Evolutionary conservation across 208 protist genomes (phyloP).

Genomic region (Willaertia magna): DNA sequence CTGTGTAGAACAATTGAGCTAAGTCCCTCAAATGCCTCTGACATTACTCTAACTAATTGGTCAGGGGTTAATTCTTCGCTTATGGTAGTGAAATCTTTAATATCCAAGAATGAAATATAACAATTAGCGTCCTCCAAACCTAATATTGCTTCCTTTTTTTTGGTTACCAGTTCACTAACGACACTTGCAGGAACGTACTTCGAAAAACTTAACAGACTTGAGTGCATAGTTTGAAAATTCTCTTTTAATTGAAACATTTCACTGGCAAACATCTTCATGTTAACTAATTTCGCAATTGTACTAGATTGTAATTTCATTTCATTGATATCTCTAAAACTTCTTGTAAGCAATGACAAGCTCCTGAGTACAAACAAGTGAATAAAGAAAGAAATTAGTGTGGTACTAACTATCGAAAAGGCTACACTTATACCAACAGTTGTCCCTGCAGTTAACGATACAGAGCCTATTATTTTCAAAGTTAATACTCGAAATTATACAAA

Average conservation of each 20-base stretch:
- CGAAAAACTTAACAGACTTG: not conserved
- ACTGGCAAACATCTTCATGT: not conserved
- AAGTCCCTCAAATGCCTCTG: not conserved
- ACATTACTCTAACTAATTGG: not conserved
- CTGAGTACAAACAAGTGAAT: too few species aligned
- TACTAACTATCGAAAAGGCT: too few species aligned
- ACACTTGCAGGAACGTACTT: slow-evolving; percentile 1
- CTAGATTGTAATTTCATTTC: not conserved
- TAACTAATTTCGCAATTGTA: not conserved
- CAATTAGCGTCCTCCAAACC: not conserved
- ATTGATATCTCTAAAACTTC: not conserved
- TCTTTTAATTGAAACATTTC: not conserved
- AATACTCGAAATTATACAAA: too few species aligned
- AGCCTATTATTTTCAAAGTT: too few species aligned
- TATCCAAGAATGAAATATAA: not conserved
- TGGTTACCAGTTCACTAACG: not conserved
- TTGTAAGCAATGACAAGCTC: too few species aligned
- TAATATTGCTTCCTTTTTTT: not conserved
- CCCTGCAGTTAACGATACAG: too few species aligned
- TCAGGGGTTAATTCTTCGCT: not conserved
- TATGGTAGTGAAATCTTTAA: not conserved
- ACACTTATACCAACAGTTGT: too few species aligned
- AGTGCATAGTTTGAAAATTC: not conserved
- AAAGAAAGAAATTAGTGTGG: too few species aligned
- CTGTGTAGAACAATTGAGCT: not conserved